Base-by-base conservation (phyloP, 441 rosid species). In the Adansonia rubrostipa region DNA sequence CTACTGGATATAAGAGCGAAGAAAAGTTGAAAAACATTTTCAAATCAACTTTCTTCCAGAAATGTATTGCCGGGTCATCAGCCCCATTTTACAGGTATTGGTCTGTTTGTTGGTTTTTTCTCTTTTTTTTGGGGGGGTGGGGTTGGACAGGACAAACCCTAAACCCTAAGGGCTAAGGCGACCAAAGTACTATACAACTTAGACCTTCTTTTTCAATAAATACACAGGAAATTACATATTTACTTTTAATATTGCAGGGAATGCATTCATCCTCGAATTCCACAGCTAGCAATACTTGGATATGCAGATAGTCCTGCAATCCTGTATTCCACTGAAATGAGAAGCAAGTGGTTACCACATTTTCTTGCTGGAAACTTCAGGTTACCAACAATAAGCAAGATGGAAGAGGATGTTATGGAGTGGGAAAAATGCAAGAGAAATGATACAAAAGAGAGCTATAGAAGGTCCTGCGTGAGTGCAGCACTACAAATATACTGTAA, bases 271-370 rank as follows among this genome's bases (percentile, higher is more conserved):
- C 85, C 85, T 5, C 69, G 61, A 57, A 86, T 82, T 44, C 88
- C 85, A 4, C 86, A 80, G 33, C 62, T 86, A 17, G 88, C 87
- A 5, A 66, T 84, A 40, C 76, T 86, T 1, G 88, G 88, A 19
- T 84, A 80, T 24, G 20, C 75, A 28, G 84, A 76, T 13, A 82
- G 87, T 71, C 61, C 78, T 9, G 67, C 86, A 9, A 65, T 33
- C 56, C 22, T 84, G 45, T 57, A 78, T 73, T 40, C 78, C 17
- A 63, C 81, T 3, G 85, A 86, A 53, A 78, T 84, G 82, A 76
- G 87, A 57, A 78, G 85, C 82, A 80, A 82, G 80, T 84, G 87
- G 85, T 66, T 86, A 0, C 72, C 79, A 8, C 78, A 80, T 65
- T 71, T 80, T 50, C 78, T 84, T 0, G 76, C 81, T 0, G 82